phyloP scores from a whole-genome alignment of 176 grass and related monocot genomes.

The Oryza australiensis region DNA sequence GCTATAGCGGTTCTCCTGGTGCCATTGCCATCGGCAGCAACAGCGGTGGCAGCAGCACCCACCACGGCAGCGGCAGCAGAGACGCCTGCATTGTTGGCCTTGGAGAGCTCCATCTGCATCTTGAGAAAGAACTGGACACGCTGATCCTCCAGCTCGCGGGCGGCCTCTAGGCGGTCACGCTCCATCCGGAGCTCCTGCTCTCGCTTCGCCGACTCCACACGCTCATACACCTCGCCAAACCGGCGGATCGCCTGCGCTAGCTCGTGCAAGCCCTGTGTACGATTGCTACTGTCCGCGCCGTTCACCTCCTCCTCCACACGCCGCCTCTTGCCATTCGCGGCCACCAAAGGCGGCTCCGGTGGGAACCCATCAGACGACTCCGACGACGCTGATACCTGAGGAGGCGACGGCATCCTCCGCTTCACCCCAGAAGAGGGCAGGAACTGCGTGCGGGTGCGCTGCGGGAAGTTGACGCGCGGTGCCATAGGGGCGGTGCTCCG shows the following conservation, averaged over 20 bases:
- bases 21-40: slow-evolving; percentile 28
- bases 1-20: slow-evolving; percentile 29
- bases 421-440: slow-evolving; percentile 30
- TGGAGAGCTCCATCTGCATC: slow-evolving; percentile 79
- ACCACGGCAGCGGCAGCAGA: neutral
- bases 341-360: slow-evolving; percentile 43
- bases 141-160: slow-evolving; percentile 66
- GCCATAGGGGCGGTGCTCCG: slow-evolving; percentile 31
- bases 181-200: slow-evolving; percentile 81
- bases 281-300: slow-evolving; percentile 29
- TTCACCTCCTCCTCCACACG: slow-evolving; percentile 27
- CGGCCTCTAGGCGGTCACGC: slow-evolving; percentile 64
- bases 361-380: slow-evolving; percentile 94
- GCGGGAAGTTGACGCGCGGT: slow-evolving; percentile 61
- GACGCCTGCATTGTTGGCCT: slow-evolving; percentile 26
- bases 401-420: slow-evolving; percentile 44
- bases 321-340: slow-evolving; percentile 58
- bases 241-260: slow-evolving; percentile 63
- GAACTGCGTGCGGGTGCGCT: slow-evolving; percentile 60
- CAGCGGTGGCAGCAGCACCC: neutral
- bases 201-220: slow-evolving; percentile 67
- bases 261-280: slow-evolving; percentile 50
- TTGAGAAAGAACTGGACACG: slow-evolving; percentile 89
- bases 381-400: slow-evolving; percentile 43
- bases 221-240: slow-evolving; percentile 78